These are phyloP conservation scores for Komagataella kurtzmanii DNA, from an alignment of 805 yeast species.

Conservation along the genomic window DNA sequence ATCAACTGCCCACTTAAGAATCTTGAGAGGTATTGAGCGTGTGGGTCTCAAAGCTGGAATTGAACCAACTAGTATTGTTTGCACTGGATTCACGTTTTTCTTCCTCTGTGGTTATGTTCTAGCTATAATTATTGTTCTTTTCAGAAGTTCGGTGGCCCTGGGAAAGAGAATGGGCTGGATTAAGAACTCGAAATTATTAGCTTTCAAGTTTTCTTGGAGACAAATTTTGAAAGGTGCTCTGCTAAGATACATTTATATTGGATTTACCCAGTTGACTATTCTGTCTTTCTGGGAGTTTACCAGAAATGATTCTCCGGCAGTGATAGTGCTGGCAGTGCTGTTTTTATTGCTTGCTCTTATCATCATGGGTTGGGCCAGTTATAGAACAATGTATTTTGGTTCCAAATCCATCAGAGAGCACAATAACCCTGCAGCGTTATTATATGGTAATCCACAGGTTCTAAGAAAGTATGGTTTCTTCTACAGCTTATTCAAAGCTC, in stretches of 20 bases:
- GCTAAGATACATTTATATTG: constrained; percentile 69
- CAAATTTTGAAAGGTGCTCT: constrained; percentile 64
- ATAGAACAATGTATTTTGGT: constrained; percentile 53
- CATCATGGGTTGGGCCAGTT: constrained; percentile 52
- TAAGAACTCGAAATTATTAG: constrained; percentile 29
- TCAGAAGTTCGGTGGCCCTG: constrained; percentile 37
- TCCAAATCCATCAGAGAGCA: constrained; percentile 39
- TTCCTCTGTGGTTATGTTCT: constrained; percentile 64
- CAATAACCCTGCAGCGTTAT: constrained; percentile 76
- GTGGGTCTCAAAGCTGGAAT: constrained; percentile 65
- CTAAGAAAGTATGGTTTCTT: constrained; percentile 77
- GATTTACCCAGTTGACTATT: constrained; percentile 69
- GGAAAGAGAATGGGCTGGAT: constrained; percentile 34
- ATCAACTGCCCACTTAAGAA: constrained; percentile 47
- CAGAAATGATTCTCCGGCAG: constrained; percentile 74
- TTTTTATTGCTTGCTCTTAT: constrained; percentile 50
- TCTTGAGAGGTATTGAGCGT: constrained; percentile 79
- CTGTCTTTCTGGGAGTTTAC: constrained; percentile 84
- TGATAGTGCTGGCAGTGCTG: constrained; percentile 66
- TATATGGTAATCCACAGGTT: constrained; percentile 65
- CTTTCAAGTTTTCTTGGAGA: constrained; percentile 43
- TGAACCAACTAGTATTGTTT: constrained; percentile 73
- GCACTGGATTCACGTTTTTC: constrained; percentile 82
- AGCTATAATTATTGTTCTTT: constrained; percentile 40
- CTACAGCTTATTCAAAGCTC: constrained; percentile 80